phyloP scores from a whole-genome alignment of 2,329 filamentous ascomycete genomes.

The Thelonectria rubi region DNA sequence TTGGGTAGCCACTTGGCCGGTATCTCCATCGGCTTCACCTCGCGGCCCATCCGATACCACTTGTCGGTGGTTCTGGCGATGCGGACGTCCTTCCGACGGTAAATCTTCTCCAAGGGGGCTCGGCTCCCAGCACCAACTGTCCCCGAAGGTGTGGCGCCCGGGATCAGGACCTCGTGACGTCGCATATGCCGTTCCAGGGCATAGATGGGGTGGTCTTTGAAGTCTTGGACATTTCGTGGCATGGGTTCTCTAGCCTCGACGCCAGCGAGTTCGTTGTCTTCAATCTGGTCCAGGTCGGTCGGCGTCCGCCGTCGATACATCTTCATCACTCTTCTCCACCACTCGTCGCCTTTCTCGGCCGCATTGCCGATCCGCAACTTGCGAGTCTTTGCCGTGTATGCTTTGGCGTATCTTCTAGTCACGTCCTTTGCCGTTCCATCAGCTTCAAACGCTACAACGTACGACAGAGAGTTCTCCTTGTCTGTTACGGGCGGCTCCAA shows the following conservation, averaged over 20 bases:
- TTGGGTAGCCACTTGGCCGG: constrained; percentile 78
- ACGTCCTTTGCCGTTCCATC: constrained; percentile 84
- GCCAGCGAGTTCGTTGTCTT: constrained; percentile 78
- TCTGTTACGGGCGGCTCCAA: constrained; percentile 87
- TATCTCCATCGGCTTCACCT: constrained; percentile 80
- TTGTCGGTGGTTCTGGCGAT: constrained; percentile 81
- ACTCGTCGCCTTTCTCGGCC: constrained; percentile 57
- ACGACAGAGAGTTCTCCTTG: constrained; percentile 78
- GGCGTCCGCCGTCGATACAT: constrained; percentile 53
- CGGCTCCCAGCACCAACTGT: constrained; percentile 76
- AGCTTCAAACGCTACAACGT: constrained; percentile 86
- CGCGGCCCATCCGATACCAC: constrained; percentile 89
- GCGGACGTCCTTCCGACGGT: constrained; percentile 82
- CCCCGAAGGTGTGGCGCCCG: constrained; percentile 74
- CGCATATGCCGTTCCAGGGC: constrained; percentile 87
- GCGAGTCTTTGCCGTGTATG: constrained; percentile 89
- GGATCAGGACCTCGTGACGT: constrained; percentile 82
- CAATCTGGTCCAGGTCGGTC: constrained; percentile 81
- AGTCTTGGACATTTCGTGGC: constrained; percentile 86
- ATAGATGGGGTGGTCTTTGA: constrained; percentile 85
- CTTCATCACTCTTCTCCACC: constrained; percentile 64
- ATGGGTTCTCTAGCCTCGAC: constrained; percentile 81
- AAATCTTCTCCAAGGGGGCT: constrained; percentile 77
- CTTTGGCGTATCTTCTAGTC: constrained; percentile 86
- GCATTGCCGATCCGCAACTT: constrained; percentile 77